Evolutionary conservation across 129 eudicot genomes (phyloP), one percentile per base, ranked within the genome.

Genomic region (Dittrichia graveolens): DNA sequence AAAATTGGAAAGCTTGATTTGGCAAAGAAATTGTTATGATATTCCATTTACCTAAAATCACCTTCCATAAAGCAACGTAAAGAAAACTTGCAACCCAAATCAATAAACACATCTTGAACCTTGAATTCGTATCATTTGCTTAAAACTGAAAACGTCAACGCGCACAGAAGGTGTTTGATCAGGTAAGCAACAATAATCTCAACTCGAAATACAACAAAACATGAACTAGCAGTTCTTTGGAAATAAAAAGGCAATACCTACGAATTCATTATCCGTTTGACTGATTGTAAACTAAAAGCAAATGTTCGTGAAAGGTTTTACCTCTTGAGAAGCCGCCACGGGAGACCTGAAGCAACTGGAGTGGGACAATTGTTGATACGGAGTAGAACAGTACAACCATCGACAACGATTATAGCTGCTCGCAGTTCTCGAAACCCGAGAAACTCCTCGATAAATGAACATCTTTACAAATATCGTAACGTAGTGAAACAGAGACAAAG

Each of bases 391-490:
- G 81, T 75, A 69, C 7, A 81, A 42, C 85, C 82, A 75, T 83
- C 88, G 79, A 54, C 84, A 70, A 35, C 84, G 88, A 52, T 50
- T 83, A 75, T 75, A 80, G 61, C 79, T 72, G 11, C 75, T 72
- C 35, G 64, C 57, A 6, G 60, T 61, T 81, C 88, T 80, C 41
- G 82, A 59, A 11, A 85, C 19, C 55, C 91, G 83, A 75, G 77
- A 53, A 18, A 85, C 52, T 54, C 86, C 88, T 75, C 88, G 77
- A 12, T 71, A 65, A 10, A 63, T 45, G 7, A 70, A 67, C 95
- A 88, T 85, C 68, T 60, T 79, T 34, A 14, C 3, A 50, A 41
- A 50, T 61, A 19, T 18, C 44, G 66, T 48, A 54, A 12, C 13
- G 6, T 59, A 53, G 19, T 8, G 31, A 45, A 64, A 70, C 12